Evolutionary conservation across 2,329 filamentous ascomycete species (phyloP), one percentile per base, ranked within the genome.

Genomic region (Ophiostoma novo-ulmi): DNA sequence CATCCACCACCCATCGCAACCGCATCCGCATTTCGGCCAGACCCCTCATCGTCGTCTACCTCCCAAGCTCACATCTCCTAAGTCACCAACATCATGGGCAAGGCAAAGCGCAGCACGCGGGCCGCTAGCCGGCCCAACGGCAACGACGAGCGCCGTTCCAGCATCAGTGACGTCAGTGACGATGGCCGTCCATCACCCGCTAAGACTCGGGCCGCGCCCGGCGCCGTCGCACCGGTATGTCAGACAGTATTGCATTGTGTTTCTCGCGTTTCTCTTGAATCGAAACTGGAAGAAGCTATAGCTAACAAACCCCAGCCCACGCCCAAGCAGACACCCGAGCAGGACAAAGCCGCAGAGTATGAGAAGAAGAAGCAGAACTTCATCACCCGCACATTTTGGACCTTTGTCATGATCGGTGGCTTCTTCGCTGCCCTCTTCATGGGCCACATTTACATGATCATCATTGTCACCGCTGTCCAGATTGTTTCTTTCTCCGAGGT

Each of bases 321-420:
- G 44, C 38, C 10, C 52, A 85, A 84, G 75, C 77, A 80, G 13
- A 76, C 80, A 10, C 77, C 79, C 48, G 76, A 79, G 71, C 80
- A 82, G 65, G 80, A 83, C 73, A 79, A 81, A 72, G 78, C 79
- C 69, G 79, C 80, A 77, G 95, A 97, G 73, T 97, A 96, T 80
- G 93, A 98, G 79, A 98, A 98, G 88, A 99, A 99, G 82, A 97
- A 97, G 83, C 91, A 93, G 80, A 97, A 95, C 80, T 98, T 99
- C 84, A 91, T 97, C 77, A 97, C 93, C 55, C 90, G 95, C 77
- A 94, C 94, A 70, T 93, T 97, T 85, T 99, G 95, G 95, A 97
- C 93, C 3, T 90, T 99, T 74, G 90, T 97, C 81, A 99, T 99
- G 95, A 97, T 99, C 76, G 91, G 85, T 70, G 87, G 88, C 77